These are phyloP conservation scores for Colletotrichum sojae DNA, from an alignment of 2,329 filamentous ascomycete genomes.

Conservation along the genomic window DNA sequence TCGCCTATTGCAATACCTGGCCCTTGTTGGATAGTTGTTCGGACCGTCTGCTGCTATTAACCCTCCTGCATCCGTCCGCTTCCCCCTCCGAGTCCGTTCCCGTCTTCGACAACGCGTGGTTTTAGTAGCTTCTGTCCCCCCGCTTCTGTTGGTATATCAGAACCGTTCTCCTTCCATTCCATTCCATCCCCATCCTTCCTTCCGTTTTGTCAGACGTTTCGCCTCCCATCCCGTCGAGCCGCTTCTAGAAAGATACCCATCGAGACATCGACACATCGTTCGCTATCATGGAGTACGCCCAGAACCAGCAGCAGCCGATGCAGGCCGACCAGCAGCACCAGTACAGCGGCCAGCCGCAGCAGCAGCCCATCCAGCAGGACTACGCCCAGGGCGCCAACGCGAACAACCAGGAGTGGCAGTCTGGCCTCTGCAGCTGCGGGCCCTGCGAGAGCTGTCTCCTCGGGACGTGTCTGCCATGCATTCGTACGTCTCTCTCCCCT, in stretches of 20 bases:
- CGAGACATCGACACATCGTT: neutral
- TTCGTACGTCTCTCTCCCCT: constrained; percentile 52
- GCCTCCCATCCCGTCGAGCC: no score
- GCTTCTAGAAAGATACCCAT: neutral
- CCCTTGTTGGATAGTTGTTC: no score
- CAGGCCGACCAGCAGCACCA: constrained; percentile 32
- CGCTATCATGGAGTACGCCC: constrained; percentile 24
- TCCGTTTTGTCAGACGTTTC: neutral
- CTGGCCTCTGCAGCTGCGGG: constrained; percentile 56
- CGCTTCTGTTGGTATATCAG: neutral
- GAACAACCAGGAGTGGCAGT: constrained; percentile 54
- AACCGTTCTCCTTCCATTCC: neutral
- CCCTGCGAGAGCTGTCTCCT: constrained; percentile 57
- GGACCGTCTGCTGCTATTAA: neutral
- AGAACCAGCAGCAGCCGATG: constrained; percentile 15
- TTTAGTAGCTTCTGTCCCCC: neutral
- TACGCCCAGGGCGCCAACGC: constrained; percentile 36
- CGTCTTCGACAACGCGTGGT: neutral
- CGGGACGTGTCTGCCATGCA: constrained; percentile 58
- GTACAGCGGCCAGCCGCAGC: constrained; percentile 30
- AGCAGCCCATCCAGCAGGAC: constrained; percentile 37
- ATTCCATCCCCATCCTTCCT: neutral
- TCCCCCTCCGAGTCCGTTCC: neutral
- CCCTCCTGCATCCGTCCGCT: constrained; percentile 20
- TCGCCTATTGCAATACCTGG: no score